Percentiles rank a stretch among this genome's conserved stretches.
These are phyloP conservation scores for Backusella sp. DNA, from an alignment of 192 early-diverging fungal species.

Conservation along the genomic window DNA sequence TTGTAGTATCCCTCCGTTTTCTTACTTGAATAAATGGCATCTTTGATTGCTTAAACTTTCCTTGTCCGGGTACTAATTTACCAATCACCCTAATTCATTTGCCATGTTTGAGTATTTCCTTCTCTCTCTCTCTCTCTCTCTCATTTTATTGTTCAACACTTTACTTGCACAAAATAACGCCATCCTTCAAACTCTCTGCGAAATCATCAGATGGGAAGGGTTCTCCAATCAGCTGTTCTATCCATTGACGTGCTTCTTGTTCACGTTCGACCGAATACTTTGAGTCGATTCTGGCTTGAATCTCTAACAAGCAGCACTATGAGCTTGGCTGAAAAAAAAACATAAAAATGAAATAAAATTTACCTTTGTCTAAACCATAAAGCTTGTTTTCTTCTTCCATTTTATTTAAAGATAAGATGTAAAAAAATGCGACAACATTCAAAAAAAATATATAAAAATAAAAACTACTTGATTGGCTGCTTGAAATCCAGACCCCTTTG, in stretches of 20 bases:
- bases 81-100: slow-evolving; percentile 50
- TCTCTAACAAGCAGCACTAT: slow-evolving; percentile 18
- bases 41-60: slow-evolving; percentile 61
- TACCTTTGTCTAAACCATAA: slow-evolving; percentile 11
- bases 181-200: slow-evolving; percentile 73
- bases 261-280: slow-evolving; percentile 41
- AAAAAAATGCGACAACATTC: neutral
- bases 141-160: neutral
- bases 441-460: neutral
- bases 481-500: neutral
- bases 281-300: slow-evolving; percentile 33
- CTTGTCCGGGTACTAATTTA: slow-evolving; percentile 45
- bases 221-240: slow-evolving; percentile 61
- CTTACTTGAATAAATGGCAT: slow-evolving; percentile 74
- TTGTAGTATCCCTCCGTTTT: neutral
- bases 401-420: neutral
- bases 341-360: neutral
- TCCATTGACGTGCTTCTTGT: slow-evolving; percentile 68
- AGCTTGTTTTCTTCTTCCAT: slow-evolving; percentile 8
- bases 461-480: neutral
- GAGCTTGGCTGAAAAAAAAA: neutral
- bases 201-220: slow-evolving; percentile 52
- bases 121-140: neutral
- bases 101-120: neutral
- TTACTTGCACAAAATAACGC: slow-evolving; percentile 74